Base-by-base conservation (phyloP, 2,329 filamentous ascomycete genomes). In the Epichloe aotearoae region DNA sequence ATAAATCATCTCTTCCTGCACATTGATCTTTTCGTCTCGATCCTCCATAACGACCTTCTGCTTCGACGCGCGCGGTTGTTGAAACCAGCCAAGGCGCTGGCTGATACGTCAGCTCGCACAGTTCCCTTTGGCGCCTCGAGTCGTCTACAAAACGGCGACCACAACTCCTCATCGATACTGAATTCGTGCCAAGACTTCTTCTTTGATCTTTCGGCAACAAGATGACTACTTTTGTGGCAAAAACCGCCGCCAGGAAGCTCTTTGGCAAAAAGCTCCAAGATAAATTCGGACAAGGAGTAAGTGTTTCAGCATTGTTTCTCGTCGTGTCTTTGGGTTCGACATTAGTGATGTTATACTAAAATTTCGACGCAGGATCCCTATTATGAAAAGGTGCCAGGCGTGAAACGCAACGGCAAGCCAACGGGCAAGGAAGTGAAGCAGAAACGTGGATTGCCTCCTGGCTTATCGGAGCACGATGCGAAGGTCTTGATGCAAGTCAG, bases 401-500 rank as follows among this genome's bases (percentile, higher is more conserved):
- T 85, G 8, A 77, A 81, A 55, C 72, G 86, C 41, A 70, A 81
- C 56, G 81, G 82, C 53, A 79, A 73, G 50, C 80, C 82, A 26
- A 76, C 66, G 3, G 82, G 80, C 60, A 94, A 89, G 65, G 74
- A 77, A 52, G 91, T 88, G 73, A 95, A 86, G 67, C 79, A 84
- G 63, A 88, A 86, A 71, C 95, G 94, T 69, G 86, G 88, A 20
- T 73, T 90, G 37, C 90, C 90, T 0, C 79, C 80, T 26, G 91
- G 91, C 50, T 80, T 97, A 49, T 91, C 89, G 17, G 72, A 83
- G 30, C 79, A 95, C 59, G 93, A 98, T 67, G 83, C 77, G 61
- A 77, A 84, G 55, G 75, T 96, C 57, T 80, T 97, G 56, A 94
- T 85, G 59, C 85, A 84, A 59, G 88, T 95, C 59, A 91, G 95